Evolutionary conservation across 805 yeast genomes (phyloP).

Genomic region (Lachancea kluyveri): DNA sequence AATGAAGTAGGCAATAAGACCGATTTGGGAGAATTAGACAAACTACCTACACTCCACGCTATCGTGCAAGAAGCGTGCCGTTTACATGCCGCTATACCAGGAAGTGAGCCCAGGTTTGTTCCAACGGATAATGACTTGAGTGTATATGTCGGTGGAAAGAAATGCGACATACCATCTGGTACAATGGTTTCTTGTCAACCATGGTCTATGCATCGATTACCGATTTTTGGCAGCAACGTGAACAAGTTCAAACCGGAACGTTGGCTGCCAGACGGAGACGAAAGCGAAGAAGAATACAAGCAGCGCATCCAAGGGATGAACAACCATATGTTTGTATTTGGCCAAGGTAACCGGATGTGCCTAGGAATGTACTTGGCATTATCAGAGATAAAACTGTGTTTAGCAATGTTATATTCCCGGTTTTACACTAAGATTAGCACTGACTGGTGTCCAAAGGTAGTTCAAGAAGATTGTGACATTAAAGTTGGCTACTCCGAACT

Average conservation of each 20-base stretch:
- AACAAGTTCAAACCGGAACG: constrained; percentile 52
- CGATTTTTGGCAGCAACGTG: constrained; percentile 45
- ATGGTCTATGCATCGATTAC: constrained; percentile 53
- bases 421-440: constrained; percentile 34
- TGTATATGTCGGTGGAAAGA: constrained; percentile 15
- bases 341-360: constrained; percentile 70
- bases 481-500: constrained; percentile 21
- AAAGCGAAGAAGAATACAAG: constrained; percentile 30
- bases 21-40: constrained; percentile 40
- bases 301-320: constrained; percentile 40
- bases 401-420: constrained; percentile 43
- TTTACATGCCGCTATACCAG: constrained; percentile 67
- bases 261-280: constrained; percentile 44
- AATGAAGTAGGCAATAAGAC: constrained; percentile 36
- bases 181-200: constrained; percentile 61
- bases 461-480: constrained; percentile 13
- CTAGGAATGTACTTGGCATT: constrained; percentile 64
- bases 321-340: constrained; percentile 59
- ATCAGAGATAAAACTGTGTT: constrained; percentile 55
- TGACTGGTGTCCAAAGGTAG: constrained; percentile 39
- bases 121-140: constrained; percentile 24
- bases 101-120: constrained; percentile 59
- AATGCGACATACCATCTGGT: constrained; percentile 41
- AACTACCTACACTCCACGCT: constrained; percentile 53
- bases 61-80: constrained; percentile 55